Base-by-base conservation (phyloP, 371 early-diverging fungal genomes). In the Neoconidiobolus thromboides region DNA sequence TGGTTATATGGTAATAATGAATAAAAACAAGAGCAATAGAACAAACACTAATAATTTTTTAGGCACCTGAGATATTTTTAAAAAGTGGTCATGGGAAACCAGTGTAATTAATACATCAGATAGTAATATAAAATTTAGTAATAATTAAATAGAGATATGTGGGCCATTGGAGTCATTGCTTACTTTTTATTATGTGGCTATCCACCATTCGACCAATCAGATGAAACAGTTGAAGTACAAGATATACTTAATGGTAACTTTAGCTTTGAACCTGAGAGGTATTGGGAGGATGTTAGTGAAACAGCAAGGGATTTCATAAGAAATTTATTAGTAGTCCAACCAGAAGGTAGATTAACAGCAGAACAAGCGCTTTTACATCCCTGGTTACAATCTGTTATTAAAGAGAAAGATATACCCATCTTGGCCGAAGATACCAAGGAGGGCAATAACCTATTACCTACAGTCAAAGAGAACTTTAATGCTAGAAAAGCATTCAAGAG, bases 121-220 rank as follows among this genome's bases (percentile, higher is more conserved):
- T 12, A 10, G 1, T 15, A 7, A 14, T 7, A 2, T 37, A 7
- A 7, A 38, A 15, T n/a, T 50, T 9, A 3, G 2, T 26, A 39
- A 37, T 48, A 2, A 14, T 15, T 58, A 5, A 12, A 58, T 47
- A 59, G 60, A 37, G 95, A 95, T 63, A 73, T 91, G 68, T 95
- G 93, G 93, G 82, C 86, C 10, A 69, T 91, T 62, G 95, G 95
- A 5, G 89, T 94, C 9, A 83, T 94, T 55, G 74, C 90, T 2
- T 92, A 82, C 69, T 88, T 86, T 42, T 72, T 93, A 67, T 68
- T 91, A 7, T 83, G 82, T 65, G 95, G 95, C 6, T 78, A 76
- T 57, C 82, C 90, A 10, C 95, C 95, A 3, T 94, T 91, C 74
- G 91, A 90, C 65, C 82, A 73, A 9, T 69, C 75, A 46, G 73